Evolutionary conservation across 345 rosid genomes (phyloP), one percentile per base, ranked within the genome.

Genomic region (Erodium maritimum): DNA sequence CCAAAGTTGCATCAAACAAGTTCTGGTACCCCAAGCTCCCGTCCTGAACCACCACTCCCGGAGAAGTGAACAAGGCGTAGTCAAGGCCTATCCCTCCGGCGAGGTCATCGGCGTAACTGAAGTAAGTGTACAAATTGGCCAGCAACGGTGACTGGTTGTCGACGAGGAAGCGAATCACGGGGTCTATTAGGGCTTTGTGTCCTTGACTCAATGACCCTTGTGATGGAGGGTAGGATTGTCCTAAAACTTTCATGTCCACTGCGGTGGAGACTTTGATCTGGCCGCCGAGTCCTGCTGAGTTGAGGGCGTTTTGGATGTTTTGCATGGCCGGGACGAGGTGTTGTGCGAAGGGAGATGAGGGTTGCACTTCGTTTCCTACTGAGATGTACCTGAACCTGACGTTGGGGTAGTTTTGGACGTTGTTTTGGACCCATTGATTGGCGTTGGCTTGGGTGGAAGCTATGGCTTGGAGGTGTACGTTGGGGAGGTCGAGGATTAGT

Each of bases 321-420:
- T 65, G 66, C 81, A 85, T 73, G 17, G 84, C 93, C 1, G 77
- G 79, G 23, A 78, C 63, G n/a, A 82, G 76, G 46, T n/a, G 34
- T 4, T 46, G 70, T 2, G 85, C 72, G 3, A 0, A 51, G 1
- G 53, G 0, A 55, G 73, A 61, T 9, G 65, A 54, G 0, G 82
- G 79, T 18, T 71, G 24, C 13, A 77, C 70, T 63, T 87, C 90
- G 7, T 87, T 87, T 19, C 90, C 95, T 5, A 82, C 90, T 0
- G 80, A 70, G 18, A 87, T 64, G 66, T 84, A 84, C 18, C 71
- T 64, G 70, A 84, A 78, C 7, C 51, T 74, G 63, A 84, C 86
- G 37, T 74, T 37, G 14, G 29, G 22, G 37, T 75, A 74, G 62
- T 51, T 74, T 18, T 1, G 19, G 52, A 87, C 74, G 46, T 83